A percentile compares a stretch with the other conserved stretches of the same genome.
Conservation (phyloP, 768 basidiomycete genomes). For the Auricularia sp. region DNA sequence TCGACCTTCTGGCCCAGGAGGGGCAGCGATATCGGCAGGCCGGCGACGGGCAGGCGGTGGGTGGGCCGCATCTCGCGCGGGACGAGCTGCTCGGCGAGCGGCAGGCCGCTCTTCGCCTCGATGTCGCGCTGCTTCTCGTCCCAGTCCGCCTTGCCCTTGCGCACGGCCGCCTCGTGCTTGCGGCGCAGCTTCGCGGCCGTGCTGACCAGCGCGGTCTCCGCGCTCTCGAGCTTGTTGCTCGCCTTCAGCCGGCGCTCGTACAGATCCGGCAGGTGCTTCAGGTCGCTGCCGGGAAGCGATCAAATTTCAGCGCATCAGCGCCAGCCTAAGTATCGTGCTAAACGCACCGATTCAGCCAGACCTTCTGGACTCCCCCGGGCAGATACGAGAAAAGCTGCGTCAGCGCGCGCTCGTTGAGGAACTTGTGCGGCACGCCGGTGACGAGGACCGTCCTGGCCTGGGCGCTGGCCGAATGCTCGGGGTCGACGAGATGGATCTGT, state of each 20-base stretch:
- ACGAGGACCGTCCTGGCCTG: slow-evolving; percentile 88
- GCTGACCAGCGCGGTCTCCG: slow-evolving; percentile 69
- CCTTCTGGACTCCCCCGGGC: slow-evolving; percentile 81
- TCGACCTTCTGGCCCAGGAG: slow-evolving; percentile 85
- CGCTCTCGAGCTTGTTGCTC: slow-evolving; percentile 72
- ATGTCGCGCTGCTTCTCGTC: slow-evolving; percentile 20
- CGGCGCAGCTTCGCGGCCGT: slow-evolving; percentile 64
- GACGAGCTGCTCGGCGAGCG: slow-evolving; percentile 45
- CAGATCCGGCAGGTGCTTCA: slow-evolving; percentile 78
- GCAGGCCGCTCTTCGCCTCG: slow-evolving; percentile 21
- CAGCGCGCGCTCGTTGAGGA: slow-evolving; percentile 62
- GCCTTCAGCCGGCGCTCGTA: slow-evolving; percentile 70
- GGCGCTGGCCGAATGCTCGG: slow-evolving; percentile 60
- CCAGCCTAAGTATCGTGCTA: neutral
- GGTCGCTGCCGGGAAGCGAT: slow-evolving; percentile 37
- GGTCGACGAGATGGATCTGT: slow-evolving; percentile 72
- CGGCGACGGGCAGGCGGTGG: slow-evolving; percentile 53
- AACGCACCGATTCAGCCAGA: slow-evolving; percentile 84
- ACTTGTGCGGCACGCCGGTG: slow-evolving; percentile 76
- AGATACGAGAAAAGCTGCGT: slow-evolving; percentile 63
- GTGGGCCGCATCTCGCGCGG: slow-evolving; percentile 67
- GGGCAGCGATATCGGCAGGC: slow-evolving; percentile 46
- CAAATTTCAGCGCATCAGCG: neutral
- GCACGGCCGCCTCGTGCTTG: slow-evolving; percentile 40
- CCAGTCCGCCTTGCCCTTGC: slow-evolving; percentile 22